Evolutionary conservation across 192 early-diverging fungal species (phyloP).

Genomic region (Backusella tuberculispora): DNA sequence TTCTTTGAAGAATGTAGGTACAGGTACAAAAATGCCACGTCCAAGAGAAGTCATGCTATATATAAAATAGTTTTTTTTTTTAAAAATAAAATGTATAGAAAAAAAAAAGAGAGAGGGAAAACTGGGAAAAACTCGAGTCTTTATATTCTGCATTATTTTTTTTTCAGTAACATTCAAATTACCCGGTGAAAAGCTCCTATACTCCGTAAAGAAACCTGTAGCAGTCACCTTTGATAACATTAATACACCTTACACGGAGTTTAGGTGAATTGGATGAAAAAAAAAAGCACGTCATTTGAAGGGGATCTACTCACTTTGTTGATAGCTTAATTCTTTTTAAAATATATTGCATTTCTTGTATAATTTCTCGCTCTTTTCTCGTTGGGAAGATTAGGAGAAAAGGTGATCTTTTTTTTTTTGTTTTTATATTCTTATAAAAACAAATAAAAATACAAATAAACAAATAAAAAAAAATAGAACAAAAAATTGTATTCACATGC

Average conservation of each 20-base stretch:
- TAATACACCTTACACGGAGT: background rate
- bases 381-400: too few relatives aligned
- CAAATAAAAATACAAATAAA: too few relatives aligned
- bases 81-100: background rate
- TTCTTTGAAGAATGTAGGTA: conserved; percentile 42
- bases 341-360: too few relatives aligned
- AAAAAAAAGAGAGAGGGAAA: background rate
- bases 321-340: background rate
- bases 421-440: too few relatives aligned
- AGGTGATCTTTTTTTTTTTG: too few relatives aligned
- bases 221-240: background rate
- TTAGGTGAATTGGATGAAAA: background rate
- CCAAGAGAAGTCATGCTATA: conserved; percentile 22
- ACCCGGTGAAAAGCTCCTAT: background rate
- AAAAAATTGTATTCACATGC: too few relatives aligned
- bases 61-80: background rate
- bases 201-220: background rate
- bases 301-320: background rate
- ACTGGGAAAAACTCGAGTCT: background rate
- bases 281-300: background rate
- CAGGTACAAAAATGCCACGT: conserved; percentile 43
- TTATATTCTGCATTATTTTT: conserved; percentile 15
- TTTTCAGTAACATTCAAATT: conserved; percentile 2
- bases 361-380: too few relatives aligned
- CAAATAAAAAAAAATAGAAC: too few relatives aligned